phyloP scores from a whole-genome alignment of 805 yeast genomes.

The Yarrowia hollandica region DNA sequence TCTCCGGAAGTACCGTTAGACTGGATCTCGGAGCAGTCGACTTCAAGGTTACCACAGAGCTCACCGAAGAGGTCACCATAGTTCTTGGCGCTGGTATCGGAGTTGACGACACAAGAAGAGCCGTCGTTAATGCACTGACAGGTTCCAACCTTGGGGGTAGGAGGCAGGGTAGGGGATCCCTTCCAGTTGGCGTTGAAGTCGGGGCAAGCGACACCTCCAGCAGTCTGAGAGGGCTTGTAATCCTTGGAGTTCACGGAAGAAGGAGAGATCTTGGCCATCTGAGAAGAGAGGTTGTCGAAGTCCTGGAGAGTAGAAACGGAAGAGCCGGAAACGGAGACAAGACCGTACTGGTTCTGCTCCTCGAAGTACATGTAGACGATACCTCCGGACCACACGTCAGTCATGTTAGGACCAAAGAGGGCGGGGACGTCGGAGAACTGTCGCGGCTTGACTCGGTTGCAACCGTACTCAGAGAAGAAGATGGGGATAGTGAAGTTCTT shows the following conservation, averaged over 20 bases:
- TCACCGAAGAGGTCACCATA: constrained; percentile 60
- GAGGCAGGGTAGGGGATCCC: constrained; percentile 69
- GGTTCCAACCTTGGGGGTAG: constrained; percentile 66
- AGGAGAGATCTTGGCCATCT: constrained; percentile 57
- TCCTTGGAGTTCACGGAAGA: constrained; percentile 46
- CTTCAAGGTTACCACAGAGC: constrained; percentile 52
- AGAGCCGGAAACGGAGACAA: constrained; percentile 57
- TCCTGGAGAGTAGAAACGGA: constrained; percentile 62
- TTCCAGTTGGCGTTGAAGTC: constrained; percentile 58
- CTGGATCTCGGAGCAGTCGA: constrained; percentile 62
- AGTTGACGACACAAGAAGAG: constrained; percentile 59
- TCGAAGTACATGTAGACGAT: constrained; percentile 88
- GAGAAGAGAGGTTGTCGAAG: constrained; percentile 56
- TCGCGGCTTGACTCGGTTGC: constrained; percentile 74
- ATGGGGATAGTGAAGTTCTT: constrained; percentile 72
- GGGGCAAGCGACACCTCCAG: constrained; percentile 50
- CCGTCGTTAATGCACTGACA: constrained; percentile 63
- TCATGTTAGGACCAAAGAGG: constrained; percentile 67
- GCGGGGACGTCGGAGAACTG: constrained; percentile 72
- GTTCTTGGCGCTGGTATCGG: constrained; percentile 52
- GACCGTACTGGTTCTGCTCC: constrained; percentile 80
- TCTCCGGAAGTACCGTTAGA: constrained; percentile 62
- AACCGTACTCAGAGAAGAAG: constrained; percentile 88
- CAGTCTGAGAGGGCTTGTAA: constrained; percentile 42
- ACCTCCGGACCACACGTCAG: constrained; percentile 93